phyloP scores from a whole-genome alignment of 1,284 basidiomycete species.

The Somion occarium region DNA sequence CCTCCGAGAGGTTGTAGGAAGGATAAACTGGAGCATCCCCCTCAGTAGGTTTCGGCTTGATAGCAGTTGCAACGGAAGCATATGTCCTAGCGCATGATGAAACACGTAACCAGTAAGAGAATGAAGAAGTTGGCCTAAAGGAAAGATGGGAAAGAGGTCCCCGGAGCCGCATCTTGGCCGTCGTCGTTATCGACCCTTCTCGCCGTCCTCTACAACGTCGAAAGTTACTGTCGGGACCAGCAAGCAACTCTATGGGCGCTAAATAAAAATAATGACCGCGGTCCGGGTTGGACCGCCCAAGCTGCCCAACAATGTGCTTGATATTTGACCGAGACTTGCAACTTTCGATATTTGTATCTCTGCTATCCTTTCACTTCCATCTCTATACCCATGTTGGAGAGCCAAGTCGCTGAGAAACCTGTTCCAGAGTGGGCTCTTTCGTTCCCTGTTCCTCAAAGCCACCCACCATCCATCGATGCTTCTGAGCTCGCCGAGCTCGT shows the following conservation, averaged over 20 bases:
- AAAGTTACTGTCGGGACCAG: not conserved
- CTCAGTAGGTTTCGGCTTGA: slow-evolving; percentile 15
- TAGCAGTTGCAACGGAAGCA: slow-evolving; percentile 20
- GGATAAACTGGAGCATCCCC: slow-evolving; percentile 14
- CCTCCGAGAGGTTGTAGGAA: slow-evolving; percentile 46
- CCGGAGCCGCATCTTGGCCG: slow-evolving; percentile 7
- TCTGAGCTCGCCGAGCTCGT: slow-evolving; percentile 11
- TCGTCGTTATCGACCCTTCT: not conserved
- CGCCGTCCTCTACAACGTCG: not conserved
- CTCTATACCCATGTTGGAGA: not conserved
- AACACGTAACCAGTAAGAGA: not conserved
- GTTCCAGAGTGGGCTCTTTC: slow-evolving; percentile 13
- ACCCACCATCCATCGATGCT: slow-evolving; percentile 6
- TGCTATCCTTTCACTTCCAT: too few relatives aligned
- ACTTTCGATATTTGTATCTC: too few relatives aligned
- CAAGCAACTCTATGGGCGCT: not conserved
- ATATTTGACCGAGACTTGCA: too few relatives aligned
- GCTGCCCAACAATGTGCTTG: too few relatives aligned
- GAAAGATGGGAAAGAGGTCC: not conserved
- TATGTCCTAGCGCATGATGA: not conserved
- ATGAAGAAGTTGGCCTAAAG: not conserved
- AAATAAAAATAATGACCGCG: not conserved
- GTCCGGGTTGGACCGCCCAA: too few relatives aligned
- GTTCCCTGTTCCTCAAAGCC: slow-evolving; percentile 12
- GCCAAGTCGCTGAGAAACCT: slow-evolving; percentile 4